These are phyloP conservation scores for Mucor sp. DNA, from an alignment of 371 early-diverging fungal species.

Conservation along the genomic window DNA sequence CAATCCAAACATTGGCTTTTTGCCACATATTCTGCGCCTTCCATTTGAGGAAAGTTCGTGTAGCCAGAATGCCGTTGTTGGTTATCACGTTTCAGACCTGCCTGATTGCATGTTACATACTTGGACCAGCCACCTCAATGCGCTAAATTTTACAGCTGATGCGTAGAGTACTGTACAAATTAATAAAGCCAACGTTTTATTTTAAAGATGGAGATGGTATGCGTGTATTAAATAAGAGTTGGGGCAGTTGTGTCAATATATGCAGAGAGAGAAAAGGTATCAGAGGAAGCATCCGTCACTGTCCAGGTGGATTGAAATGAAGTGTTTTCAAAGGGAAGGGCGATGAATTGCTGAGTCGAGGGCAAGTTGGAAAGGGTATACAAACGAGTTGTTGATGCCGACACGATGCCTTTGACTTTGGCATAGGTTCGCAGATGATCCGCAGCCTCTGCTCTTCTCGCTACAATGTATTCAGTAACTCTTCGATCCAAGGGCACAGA, in stretches of 20 bases:
- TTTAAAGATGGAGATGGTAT: not conserved
- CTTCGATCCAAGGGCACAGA: conserved; percentile 38
- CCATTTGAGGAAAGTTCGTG: not conserved
- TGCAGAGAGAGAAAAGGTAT: conserved; percentile 24
- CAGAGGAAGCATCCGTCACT: not conserved
- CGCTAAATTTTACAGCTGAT: too few species aligned
- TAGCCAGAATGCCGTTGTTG: not conserved
- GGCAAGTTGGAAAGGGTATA: conserved; percentile 49
- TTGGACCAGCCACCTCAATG: too few species aligned
- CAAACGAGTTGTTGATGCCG: conserved; percentile 41
- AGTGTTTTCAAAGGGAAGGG: conserved; percentile 30
- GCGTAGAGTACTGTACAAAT: not conserved
- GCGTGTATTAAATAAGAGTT: conserved; percentile 1
- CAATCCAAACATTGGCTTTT: not conserved
- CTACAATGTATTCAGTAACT: conserved; percentile 46
- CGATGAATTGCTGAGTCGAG: conserved; percentile 26
- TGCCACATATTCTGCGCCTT: not conserved
- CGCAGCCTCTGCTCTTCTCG: conserved; percentile 46
- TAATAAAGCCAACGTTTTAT: not conserved
- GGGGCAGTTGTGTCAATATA: conserved; percentile 18
- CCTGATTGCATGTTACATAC: not conserved
- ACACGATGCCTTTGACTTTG: conserved; percentile 40
- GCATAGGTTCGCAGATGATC: conserved; percentile 42
- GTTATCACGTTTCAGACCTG: not conserved
- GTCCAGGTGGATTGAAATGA: conserved; percentile 15